Percentiles rank a stretch among this genome's conserved stretches.
Conservation (phyloP, 2,329 filamentous ascomycete genomes). For the Pseudogymnoascus sp. region DNA sequence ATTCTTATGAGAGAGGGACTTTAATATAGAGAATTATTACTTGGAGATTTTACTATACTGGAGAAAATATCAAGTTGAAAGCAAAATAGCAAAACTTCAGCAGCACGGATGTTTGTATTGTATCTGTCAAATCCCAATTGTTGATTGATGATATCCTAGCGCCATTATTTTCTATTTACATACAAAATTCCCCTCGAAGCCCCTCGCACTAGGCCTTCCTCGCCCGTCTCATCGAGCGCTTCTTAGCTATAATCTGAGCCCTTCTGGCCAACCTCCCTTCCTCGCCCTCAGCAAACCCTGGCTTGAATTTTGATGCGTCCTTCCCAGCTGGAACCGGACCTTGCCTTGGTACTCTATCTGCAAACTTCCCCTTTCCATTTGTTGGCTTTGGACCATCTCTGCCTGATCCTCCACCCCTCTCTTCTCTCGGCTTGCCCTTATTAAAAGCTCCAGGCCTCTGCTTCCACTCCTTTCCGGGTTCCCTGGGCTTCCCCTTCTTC, state of each 20-base stretch:
- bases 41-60: not conserved
- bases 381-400: constrained; percentile 17
- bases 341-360: constrained; percentile 23
- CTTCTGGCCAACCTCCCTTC: constrained; percentile 52
- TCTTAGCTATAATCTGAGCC: constrained; percentile 78
- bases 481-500: constrained; percentile 13
- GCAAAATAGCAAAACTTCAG: not conserved
- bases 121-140: constrained; percentile 4
- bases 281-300: constrained; percentile 32
- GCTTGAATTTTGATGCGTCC: constrained; percentile 24
- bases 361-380: constrained; percentile 9
- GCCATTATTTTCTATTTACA: constrained; percentile 7
- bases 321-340: constrained; percentile 26
- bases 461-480: constrained; percentile 12
- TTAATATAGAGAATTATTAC: not conserved
- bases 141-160: not conserved
- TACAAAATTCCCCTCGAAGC: not conserved
- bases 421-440: constrained; percentile 7
- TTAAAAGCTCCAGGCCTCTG: constrained; percentile 10
- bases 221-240: constrained; percentile 68
- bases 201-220: constrained; percentile 15
- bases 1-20: not conserved
- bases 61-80: not conserved
- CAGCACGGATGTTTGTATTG: not conserved
- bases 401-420: constrained; percentile 9